Conservation (phyloP, 148 eudicot species). For the Talinum fruticosum region DNA sequence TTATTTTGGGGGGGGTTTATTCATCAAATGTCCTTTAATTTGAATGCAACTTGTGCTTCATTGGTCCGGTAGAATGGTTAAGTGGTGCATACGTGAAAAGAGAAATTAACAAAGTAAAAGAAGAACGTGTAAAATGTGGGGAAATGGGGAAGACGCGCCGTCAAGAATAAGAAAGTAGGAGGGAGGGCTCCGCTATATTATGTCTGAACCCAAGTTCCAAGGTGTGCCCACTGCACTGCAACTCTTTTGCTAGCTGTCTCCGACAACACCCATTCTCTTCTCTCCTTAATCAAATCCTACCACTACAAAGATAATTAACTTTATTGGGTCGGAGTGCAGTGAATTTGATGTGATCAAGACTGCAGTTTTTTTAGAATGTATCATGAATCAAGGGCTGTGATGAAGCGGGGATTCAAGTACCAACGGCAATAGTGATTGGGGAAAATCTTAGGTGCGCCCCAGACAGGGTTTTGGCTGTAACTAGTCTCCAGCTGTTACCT, state of each 20-base stretch:
- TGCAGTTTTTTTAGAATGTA: background rate
- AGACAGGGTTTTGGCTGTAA: no score
- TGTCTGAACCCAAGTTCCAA: background rate
- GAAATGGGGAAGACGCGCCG: slow-evolving; percentile 1
- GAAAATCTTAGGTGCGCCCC: background rate
- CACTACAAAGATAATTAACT: no score
- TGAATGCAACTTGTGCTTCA: background rate
- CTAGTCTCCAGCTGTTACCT: background rate
- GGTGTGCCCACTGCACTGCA: background rate
- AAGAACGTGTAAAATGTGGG: background rate
- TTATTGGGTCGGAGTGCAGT: no score
- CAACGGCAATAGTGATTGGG: slow-evolving; percentile 5
- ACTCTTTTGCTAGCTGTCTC: background rate
- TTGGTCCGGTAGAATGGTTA: no score
- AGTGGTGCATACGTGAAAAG: no score
- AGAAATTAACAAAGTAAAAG: background rate
- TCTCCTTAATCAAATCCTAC: no score
- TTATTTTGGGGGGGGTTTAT: background rate
- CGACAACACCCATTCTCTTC: no score
- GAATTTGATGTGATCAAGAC: background rate
- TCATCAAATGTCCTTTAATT: background rate
- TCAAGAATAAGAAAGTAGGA: background rate
- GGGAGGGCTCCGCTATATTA: no score
- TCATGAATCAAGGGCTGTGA: background rate
- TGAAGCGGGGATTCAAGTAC: slow-evolving; percentile 12